Percentiles rank a stretch among this genome's conserved stretches.
Evolutionary conservation across 257 asterid species (phyloP).

Genomic region (Nicotiana tomentosiformis): DNA sequence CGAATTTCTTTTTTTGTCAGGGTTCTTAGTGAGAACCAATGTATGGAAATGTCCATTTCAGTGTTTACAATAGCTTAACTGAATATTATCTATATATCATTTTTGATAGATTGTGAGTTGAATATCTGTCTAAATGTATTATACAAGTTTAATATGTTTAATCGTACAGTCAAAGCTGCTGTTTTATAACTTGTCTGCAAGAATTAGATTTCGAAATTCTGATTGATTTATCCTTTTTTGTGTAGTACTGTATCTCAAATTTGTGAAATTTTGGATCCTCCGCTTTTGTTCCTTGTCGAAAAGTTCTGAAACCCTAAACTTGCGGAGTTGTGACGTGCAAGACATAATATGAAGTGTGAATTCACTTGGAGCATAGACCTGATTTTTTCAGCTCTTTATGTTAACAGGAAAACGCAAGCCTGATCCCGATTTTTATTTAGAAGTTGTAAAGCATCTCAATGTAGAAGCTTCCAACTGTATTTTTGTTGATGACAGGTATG

Average conservation of each 20-base stretch:
- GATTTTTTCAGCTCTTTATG: not conserved
- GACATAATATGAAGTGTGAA: not conserved
- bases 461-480: conserved; percentile 62
- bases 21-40: not conserved
- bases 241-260: not conserved
- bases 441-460: conserved; percentile 56
- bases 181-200: not conserved
- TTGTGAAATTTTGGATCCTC: not conserved
- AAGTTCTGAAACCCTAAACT: not conserved
- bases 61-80: not conserved
- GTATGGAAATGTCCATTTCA: not conserved
- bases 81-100: not conserved
- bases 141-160: not conserved
- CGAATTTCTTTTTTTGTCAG: not conserved
- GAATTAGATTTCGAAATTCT: not conserved
- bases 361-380: not conserved
- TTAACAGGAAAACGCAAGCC: conserved; percentile 88
- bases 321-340: not conserved
- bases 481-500: conserved; percentile 85
- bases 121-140: not conserved
- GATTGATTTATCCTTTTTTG: not conserved
- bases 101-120: not conserved
- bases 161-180: not conserved
- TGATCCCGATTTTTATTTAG: conserved; percentile 62
- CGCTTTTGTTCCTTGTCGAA: not conserved